Percentiles rank a stretch among this genome's conserved stretches.
Conservation (phyloP, 805 yeast genomes). For the Kluyveromyces aestuarii region DNA sequence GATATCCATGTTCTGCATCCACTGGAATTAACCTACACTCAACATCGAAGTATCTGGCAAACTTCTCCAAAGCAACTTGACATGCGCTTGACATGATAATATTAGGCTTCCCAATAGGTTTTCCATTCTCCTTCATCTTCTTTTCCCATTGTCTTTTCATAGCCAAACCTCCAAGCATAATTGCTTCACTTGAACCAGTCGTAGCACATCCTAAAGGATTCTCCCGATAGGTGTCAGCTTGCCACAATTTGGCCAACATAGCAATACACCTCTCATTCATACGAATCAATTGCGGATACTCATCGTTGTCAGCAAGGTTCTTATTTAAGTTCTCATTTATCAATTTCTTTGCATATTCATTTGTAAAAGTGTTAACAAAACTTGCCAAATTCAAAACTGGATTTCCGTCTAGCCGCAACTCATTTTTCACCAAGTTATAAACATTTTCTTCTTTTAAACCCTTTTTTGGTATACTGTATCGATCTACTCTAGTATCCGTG, state of each 20-base stretch:
- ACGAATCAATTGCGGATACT: constrained; percentile 78
- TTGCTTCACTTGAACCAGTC: constrained; percentile 90
- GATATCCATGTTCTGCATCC: constrained; percentile 46
- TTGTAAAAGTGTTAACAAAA: constrained; percentile 71
- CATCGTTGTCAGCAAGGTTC: constrained; percentile 89
- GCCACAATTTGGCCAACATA: constrained; percentile 73
- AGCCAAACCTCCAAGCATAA: constrained; percentile 88
- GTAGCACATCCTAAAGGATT: constrained; percentile 78
- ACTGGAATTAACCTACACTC: constrained; percentile 73
- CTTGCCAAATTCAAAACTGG: constrained; percentile 82
- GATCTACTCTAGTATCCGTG: constrained; percentile 14
- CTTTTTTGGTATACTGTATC: constrained; percentile 49
- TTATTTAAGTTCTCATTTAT: constrained; percentile 67
- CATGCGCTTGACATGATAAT: constrained; percentile 88
- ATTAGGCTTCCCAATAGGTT: constrained; percentile 59
- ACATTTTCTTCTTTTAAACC: constrained; percentile 48
- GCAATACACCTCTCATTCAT: constrained; percentile 75
- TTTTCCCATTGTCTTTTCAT: constrained; percentile 87
- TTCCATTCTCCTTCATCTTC: constrained; percentile 48
- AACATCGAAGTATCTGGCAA: constrained; percentile 89
- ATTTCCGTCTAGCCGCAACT: constrained; percentile 71
- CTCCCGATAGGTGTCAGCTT: constrained; percentile 41
- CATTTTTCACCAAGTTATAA: constrained; percentile 59
- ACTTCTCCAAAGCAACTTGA: constrained; percentile 90
- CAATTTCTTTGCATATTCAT: constrained; percentile 44